These are phyloP conservation scores for Chernovozyma sophiae-reginae DNA, from an alignment of 1,139 yeast species.

Conservation along the genomic window DNA sequence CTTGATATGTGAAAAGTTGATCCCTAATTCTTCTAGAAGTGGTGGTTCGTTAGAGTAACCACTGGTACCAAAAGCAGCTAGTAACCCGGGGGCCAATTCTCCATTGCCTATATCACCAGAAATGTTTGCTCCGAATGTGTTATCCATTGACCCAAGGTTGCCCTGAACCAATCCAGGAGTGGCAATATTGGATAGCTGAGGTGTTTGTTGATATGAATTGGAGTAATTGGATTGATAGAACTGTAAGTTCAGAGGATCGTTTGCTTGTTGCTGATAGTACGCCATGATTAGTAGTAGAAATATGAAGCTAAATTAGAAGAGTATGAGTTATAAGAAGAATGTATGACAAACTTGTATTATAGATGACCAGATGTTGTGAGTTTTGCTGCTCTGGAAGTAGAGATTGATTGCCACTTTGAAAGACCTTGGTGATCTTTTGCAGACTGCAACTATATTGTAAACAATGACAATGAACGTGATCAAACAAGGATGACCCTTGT, in stretches of 20 bases:
- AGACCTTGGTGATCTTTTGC: no score
- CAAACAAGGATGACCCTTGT: no score
- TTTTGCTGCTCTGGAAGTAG: no score
- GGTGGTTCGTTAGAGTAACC: conserved; percentile 97
- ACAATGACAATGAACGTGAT: no score
- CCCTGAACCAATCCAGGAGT: conserved; percentile 9
- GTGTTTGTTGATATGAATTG: conserved; percentile 24
- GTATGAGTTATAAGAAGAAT: no score
- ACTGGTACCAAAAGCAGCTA: conserved; percentile 90
- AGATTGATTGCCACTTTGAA: no score
- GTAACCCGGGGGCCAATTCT: conserved; percentile 67
- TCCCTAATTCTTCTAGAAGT: conserved; percentile 85
- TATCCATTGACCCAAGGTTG: conserved; percentile 37
- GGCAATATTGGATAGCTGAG: conserved; percentile 10
- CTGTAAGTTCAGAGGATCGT: conserved; percentile 39
- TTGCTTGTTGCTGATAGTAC: conserved; percentile 35
- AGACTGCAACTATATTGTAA: no score
- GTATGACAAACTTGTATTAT: no score
- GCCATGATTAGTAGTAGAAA: conserved; percentile 23
- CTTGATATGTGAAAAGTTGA: conserved; percentile 84
- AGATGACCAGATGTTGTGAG: no score
- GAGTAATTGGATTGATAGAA: conserved; percentile 44
- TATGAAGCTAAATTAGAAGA: no score
- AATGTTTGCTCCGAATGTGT: conserved; percentile 32
- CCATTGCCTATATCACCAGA: conserved; percentile 48